Percentiles rank a stretch among this genome's conserved stretches.
phyloP scores from a whole-genome alignment of 164 flowering plant species.

The Dillenia suffruticosa region DNA sequence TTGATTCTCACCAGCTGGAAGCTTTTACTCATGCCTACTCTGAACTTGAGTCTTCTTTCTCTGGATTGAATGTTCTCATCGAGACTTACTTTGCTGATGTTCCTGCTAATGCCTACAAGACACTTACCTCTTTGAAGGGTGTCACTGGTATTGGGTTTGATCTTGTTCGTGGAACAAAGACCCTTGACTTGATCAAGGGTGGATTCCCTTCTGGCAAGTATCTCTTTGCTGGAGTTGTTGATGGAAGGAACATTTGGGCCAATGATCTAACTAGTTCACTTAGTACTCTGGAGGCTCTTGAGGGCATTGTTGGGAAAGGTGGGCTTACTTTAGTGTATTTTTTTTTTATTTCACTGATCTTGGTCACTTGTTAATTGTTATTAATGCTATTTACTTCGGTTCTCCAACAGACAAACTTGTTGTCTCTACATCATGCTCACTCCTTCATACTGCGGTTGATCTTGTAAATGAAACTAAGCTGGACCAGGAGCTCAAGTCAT shows the following conservation, averaged over 20 bases:
- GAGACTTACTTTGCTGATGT: conserved; percentile 68
- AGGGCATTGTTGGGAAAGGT: conserved; percentile 76
- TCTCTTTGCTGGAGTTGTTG: conserved; percentile 78
- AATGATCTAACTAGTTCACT: conserved; percentile 63
- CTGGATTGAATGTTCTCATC: conserved; percentile 52
- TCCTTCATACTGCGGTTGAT: conserved; percentile 83
- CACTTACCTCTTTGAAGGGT: conserved; percentile 54
- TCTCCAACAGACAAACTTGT: conserved; percentile 56
- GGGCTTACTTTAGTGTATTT: conserved; percentile 4
- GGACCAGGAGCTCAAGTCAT: conserved; percentile 65
- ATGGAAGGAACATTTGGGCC: conserved; percentile 85
- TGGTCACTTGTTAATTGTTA: background rate
- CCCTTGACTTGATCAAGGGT: conserved; percentile 53
- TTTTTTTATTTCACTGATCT: background rate
- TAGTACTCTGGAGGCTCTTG: conserved; percentile 40
- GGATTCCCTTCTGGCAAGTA: conserved; percentile 56
- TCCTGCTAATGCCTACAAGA: conserved; percentile 50
- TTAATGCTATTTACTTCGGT: background rate
- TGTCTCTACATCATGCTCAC: conserved; percentile 78
- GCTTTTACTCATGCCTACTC: conserved; percentile 60
- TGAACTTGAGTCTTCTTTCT: conserved; percentile 46
- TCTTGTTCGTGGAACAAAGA: conserved; percentile 63
- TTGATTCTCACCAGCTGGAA: conserved; percentile 49
- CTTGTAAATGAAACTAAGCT: conserved; percentile 66
- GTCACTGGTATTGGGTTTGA: conserved; percentile 63